These are phyloP conservation scores for Magnusiomyces ingens DNA, from an alignment of 1,139 yeast species.

Conservation along the genomic window DNA sequence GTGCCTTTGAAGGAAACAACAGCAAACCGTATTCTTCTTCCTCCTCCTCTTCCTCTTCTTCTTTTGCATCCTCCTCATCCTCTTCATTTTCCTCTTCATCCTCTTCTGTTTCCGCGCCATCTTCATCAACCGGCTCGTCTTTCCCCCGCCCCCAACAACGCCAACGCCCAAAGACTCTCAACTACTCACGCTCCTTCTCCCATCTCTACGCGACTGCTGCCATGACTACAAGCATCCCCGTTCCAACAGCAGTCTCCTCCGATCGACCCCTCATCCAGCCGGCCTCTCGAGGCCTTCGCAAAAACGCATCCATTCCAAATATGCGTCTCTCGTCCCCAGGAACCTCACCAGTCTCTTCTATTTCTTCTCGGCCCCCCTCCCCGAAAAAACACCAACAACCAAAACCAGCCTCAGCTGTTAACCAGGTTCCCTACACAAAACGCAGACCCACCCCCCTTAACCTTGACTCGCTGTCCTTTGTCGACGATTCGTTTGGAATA, in stretches of 20 bases:
- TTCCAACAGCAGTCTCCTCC: background rate
- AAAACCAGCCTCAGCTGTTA: too few relatives aligned
- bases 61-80: background rate
- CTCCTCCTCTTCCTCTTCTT: slow-evolving; percentile 18
- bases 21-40: background rate
- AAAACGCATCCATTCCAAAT: too few relatives aligned
- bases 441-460: too few relatives aligned
- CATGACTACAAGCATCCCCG: slow-evolving; percentile 3
- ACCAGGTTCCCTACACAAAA: too few relatives aligned
- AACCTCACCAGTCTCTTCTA: too few relatives aligned
- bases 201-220: background rate
- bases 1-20: too few relatives aligned
- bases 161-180: background rate
- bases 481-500: too few relatives aligned
- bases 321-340: too few relatives aligned
- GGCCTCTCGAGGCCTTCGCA: too few relatives aligned
- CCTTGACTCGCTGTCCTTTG: too few relatives aligned
- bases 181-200: background rate
- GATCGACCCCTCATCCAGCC: background rate
- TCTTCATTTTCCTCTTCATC: slow-evolving; percentile 3
- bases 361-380: too few relatives aligned
- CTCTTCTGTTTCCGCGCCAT: background rate
- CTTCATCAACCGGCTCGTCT: background rate
- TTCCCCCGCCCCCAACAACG: background rate
- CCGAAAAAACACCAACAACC: too few relatives aligned